phyloP scores from a whole-genome alignment of 1,139 yeast species.

The Hyphopichia pseudoburtonii region DNA sequence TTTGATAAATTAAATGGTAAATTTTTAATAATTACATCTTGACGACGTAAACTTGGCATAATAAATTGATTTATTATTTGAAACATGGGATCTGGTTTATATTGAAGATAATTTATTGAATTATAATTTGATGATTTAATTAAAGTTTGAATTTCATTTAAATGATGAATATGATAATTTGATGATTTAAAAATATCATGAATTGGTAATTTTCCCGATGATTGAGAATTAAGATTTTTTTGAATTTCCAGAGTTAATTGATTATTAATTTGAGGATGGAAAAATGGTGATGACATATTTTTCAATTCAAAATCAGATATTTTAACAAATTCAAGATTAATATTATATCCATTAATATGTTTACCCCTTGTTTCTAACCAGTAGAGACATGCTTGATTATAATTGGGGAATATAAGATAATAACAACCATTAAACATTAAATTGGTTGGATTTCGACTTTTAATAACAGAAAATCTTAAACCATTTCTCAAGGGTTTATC shows the following conservation, averaged over 20 bases:
- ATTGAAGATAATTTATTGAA: conserved; percentile 7
- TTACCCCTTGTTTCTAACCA: conserved; percentile 48
- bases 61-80: conserved; percentile 12
- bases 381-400: conserved; percentile 52
- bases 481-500: conserved; percentile 21
- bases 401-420: conserved; percentile 49
- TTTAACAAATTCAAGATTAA: conserved; percentile 44
- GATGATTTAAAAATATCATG: conserved; percentile 15
- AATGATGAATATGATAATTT: conserved; percentile 8
- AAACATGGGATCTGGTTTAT: conserved; percentile 13
- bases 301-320: conserved; percentile 18
- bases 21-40: conserved; percentile 36
- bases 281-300: conserved; percentile 27
- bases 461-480: conserved; percentile 35
- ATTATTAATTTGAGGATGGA: conserved; percentile 12
- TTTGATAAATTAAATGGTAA: conserved; percentile 41
- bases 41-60: conserved; percentile 13
- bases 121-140: conserved; percentile 6
- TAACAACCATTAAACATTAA: conserved; percentile 49
- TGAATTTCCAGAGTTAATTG: neutral
- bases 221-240: neutral
- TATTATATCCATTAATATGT: conserved; percentile 50
- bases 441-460: conserved; percentile 48
- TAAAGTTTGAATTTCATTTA: conserved; percentile 5
- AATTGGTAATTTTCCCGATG: conserved; percentile 7